Evolutionary conservation across 495 filamentous ascomycete species (phyloP).

Genomic region (Penicillium canariense): DNA sequence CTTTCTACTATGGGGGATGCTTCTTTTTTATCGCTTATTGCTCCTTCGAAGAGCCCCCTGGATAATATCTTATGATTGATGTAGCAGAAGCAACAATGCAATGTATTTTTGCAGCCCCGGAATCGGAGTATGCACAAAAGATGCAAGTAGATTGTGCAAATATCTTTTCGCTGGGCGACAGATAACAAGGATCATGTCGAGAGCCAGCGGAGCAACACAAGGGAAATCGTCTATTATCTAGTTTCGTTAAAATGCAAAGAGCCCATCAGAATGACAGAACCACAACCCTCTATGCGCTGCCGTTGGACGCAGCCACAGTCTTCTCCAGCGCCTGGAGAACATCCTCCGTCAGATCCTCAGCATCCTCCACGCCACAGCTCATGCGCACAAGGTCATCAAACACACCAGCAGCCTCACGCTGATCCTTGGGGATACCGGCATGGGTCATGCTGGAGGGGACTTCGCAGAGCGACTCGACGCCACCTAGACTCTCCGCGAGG

Average conservation of each 20-base stretch:
- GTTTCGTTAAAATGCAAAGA: constrained; percentile 16
- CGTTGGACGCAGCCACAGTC: constrained; percentile 52
- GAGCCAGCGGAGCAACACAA: neutral
- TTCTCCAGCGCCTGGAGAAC: constrained; percentile 80
- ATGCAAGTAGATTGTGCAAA: no score
- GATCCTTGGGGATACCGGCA: constrained; percentile 84
- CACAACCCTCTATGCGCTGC: constrained; percentile 19
- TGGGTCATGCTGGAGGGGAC: constrained; percentile 95
- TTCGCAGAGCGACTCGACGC: constrained; percentile 89
- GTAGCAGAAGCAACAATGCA: no score
- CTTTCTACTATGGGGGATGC: no score
- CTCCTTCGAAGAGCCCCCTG: no score
- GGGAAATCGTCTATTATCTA: constrained; percentile 26
- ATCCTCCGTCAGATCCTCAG: constrained; percentile 77
- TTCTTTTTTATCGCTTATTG: no score
- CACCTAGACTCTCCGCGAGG: constrained; percentile 88
- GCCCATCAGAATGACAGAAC: neutral
- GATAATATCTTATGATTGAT: no score
- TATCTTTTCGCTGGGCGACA: no score
- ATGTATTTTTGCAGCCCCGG: no score
- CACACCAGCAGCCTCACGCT: constrained; percentile 90
- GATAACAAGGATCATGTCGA: neutral
- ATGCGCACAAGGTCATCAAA: constrained; percentile 94
- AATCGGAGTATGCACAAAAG: no score
- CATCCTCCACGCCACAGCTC: constrained; percentile 93